These are phyloP conservation scores for Pelargonium citronellum DNA, from an alignment of 441 rosid genomes.

Conservation along the genomic window DNA sequence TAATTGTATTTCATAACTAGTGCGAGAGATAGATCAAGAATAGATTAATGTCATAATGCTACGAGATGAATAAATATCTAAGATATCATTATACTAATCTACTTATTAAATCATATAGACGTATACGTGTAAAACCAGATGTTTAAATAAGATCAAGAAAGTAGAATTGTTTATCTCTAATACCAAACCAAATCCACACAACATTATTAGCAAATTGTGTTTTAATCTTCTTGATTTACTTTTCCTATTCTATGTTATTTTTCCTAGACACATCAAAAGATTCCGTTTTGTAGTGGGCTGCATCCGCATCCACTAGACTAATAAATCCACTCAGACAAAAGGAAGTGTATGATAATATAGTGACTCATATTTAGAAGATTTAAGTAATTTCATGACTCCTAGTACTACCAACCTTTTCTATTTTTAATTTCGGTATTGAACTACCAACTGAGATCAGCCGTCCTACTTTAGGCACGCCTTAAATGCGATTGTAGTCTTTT, in stretches of 20 bases:
- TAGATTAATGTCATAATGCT: neutral
- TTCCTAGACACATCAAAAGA: constrained; percentile 6
- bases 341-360: constrained; percentile 1
- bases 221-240: neutral
- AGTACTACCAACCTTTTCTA: neutral
- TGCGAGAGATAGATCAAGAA: too few species aligned
- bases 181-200: neutral
- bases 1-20: too few species aligned
- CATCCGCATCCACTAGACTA: constrained; percentile 21
- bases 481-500: neutral
- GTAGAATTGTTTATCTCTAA: neutral
- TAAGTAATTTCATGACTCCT: neutral
- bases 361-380: neutral
- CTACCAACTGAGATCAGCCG: neutral
- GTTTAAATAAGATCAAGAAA: neutral
- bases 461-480: constrained; percentile 4
- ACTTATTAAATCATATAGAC: neutral
- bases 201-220: neutral
- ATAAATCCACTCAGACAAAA: constrained; percentile 16
- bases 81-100: neutral
- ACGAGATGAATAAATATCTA: neutral
- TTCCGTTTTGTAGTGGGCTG: constrained; percentile 16
- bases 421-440: constrained; percentile 1
- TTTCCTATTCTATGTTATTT: too few species aligned
- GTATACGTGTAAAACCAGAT: neutral